Evolutionary conservation across 2,329 filamentous ascomycete genomes (phyloP), one percentile per base, ranked within the genome.

Genomic region (Tolypocladium endophyticum): DNA sequence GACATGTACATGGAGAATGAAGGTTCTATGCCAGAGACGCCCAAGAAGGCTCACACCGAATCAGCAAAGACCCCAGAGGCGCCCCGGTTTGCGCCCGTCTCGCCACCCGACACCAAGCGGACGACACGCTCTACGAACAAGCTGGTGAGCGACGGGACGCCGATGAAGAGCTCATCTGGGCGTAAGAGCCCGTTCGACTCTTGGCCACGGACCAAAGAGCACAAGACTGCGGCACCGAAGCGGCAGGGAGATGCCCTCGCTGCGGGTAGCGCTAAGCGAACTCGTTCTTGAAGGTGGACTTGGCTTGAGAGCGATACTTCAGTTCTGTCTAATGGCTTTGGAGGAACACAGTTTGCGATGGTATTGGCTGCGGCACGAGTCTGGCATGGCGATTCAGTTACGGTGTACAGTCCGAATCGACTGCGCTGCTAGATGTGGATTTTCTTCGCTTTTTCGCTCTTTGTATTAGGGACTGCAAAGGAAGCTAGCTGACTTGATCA

Each of bases 201-300:
- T 45, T 91, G 87, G 87, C 81, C 78, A 63, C 83, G 86, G 60
- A 84, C 83, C 65, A 90, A 90, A 77, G 75, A 71, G 63, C 72
- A 65, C 71, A 61, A 75, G 76, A 61, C 76, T 70, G 62, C 76
- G 33, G 67, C 72, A 30, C 63, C 72, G 56, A 82, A 81, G 70
- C 76, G 78, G 61, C 66, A 68, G 30, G 73, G 67, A 45, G 72
- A 74, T 9, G 67, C 62, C n/a, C 65, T 74, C 25, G 63, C 65
- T 30, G 62, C 70, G 4, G 61, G 67, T 35, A 63, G 66, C 35
- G 60, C 73, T 30, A 77, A 77, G 67, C 72, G 74, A 59, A 67
- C 67, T 52, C 74, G 74, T 30, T 68, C 68, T 53, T 76, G n/a
- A 63, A 65, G 52, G n/a, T 28, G 39, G 14, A 28, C 30, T 35